Evolutionary conservation across 805 yeast genomes (phyloP).

Genomic region (Spathaspora girioi): DNA sequence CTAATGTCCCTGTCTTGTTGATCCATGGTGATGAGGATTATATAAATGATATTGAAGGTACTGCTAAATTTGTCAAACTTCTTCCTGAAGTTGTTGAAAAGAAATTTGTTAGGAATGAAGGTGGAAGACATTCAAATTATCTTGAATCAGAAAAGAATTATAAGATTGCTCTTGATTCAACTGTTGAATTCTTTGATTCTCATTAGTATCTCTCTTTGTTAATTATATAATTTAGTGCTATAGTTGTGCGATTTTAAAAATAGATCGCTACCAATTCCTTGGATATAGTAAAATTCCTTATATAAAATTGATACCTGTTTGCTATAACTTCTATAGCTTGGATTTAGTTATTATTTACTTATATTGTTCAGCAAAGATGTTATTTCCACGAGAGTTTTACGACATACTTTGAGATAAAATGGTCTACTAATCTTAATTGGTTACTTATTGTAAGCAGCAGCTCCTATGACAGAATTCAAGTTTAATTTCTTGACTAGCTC

Average conservation of each 20-base stretch:
- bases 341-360: no score
- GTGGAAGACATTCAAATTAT: conserved; percentile 43
- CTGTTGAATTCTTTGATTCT: conserved; percentile 33
- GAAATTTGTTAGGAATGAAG: conserved; percentile 20
- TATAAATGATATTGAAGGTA: conserved; percentile 52
- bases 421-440: no score
- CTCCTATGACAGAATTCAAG: no score
- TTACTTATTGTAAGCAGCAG: no score
- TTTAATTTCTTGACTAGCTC: no score
- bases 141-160: conserved; percentile 45
- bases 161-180: conserved; percentile 25
- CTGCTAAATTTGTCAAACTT: conserved; percentile 37
- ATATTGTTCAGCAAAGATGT: no score
- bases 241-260: no score
- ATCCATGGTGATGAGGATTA: conserved; percentile 64
- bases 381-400: no score
- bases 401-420: no score
- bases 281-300: no score
- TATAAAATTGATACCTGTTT: no score
- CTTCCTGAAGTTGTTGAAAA: conserved; percentile 31
- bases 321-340: no score
- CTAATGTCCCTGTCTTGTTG: conserved; percentile 48
- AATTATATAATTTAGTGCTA: background rate
- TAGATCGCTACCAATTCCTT: background rate
- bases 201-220: background rate